Conservation (phyloP, 1,139 yeast genomes). For the Kluyveromyces sp. region DNA sequence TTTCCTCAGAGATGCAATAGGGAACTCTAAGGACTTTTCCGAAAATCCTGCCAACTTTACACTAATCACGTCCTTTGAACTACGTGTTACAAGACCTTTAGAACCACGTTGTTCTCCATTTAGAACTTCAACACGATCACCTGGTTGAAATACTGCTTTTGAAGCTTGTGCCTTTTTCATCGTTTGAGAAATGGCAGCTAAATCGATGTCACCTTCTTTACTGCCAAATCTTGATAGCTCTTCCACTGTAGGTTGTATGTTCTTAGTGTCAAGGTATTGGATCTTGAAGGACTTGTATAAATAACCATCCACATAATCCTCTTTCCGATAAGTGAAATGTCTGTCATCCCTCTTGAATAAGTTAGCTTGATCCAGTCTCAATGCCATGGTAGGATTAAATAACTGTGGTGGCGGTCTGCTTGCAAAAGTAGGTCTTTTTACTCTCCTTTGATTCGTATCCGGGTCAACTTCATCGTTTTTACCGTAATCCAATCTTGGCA, state of each 20-base stretch:
- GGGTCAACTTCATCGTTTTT: constrained; percentile 53
- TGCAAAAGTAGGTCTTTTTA: constrained; percentile 42
- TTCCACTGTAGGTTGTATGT: constrained; percentile 80
- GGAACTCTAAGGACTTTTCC: constrained; percentile 56
- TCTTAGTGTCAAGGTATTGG: constrained; percentile 72
- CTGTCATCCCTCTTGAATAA: constrained; percentile 66
- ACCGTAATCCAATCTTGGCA: constrained; percentile 91
- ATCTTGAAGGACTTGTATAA: constrained; percentile 80
- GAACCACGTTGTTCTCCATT: constrained; percentile 93
- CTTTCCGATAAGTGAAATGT: constrained; percentile 70
- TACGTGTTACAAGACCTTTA: constrained; percentile 65
- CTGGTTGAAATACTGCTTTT: constrained; percentile 71
- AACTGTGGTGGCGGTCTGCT: constrained; percentile 78
- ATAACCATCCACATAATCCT: constrained; percentile 85
- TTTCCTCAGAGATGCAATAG: constrained; percentile 74
- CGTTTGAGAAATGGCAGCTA: constrained; percentile 77
- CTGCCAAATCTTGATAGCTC: constrained; percentile 80
- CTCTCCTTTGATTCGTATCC: constrained; percentile 42
- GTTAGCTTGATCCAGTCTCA: constrained; percentile 52
- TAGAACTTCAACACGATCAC: constrained; percentile 86
- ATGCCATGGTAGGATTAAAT: constrained; percentile 73
- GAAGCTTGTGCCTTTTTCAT: constrained; percentile 58
- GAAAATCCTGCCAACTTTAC: constrained; percentile 43
- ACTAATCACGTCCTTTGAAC: constrained; percentile 37
- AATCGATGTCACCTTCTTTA: constrained; percentile 70